Base-by-base conservation (phyloP, 192 early-diverging fungal species). In the Coemansia sp. region DNA sequence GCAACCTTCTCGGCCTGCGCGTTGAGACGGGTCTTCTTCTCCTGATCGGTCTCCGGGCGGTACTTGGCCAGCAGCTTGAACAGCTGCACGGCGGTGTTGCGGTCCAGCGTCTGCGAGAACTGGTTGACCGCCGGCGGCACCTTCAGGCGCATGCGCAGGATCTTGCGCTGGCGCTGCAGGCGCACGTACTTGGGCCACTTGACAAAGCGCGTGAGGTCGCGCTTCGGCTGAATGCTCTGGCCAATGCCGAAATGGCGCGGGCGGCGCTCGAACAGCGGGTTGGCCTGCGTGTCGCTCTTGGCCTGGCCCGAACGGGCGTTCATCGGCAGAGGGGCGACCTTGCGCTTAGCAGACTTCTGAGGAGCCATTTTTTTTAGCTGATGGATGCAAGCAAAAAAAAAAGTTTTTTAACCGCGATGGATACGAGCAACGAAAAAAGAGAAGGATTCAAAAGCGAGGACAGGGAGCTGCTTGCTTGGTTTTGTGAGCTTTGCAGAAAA, bases 51-150 rank as follows among this genome's bases (percentile, higher is more conserved):
- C 85, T 99, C 97, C 52, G 97, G 94, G 71, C 94, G 92, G 91
- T 97, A 97, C 91, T 99, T 99, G 90, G 90, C 78, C 51, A 89
- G 80, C 68, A 99, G 88, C 84, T 93, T 94, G 92, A 99, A 97
- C 65, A 95, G 82, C 83, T 95, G 88, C 64, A 89, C 90, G 67
- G 97, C 95, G 66, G 91, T 95, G 89, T 95, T 97, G 86, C 93
- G 93, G 86, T 99, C 97, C 60, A 95, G 79, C 49, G 87, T 86
- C 81, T 94, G 87, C 70, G 91, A 88, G 89, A 99, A 99, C 85
- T 99, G 97, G 90, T 97, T 95, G 85, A 99, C 86, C 38, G 97
- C 88, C 19, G 97, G 97, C 58, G 97, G 97, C 31, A 99, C 97
- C 91, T 97, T 97, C 62, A 99, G 84, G 80, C 97, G 93, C 85